Evolutionary conservation across 371 early-diverging fungal genomes (phyloP).

Genomic region (Haplosporangium sp.): DNA sequence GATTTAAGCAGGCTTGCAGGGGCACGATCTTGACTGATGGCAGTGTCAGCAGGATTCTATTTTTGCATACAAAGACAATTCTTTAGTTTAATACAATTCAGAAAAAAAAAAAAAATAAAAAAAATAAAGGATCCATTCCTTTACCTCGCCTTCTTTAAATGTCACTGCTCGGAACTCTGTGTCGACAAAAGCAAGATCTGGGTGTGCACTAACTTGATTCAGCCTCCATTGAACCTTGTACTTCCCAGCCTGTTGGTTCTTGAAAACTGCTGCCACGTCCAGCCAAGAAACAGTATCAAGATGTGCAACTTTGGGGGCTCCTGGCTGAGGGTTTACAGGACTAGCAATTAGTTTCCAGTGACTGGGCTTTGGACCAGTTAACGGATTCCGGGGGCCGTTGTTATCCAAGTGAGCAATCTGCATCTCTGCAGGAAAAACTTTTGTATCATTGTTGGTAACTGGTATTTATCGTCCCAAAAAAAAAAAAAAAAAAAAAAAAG

Average conservation of each 20-base stretch:
- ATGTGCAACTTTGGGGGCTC: constrained; percentile 14
- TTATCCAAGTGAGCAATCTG: constrained; percentile 15
- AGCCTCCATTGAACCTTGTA: constrained; percentile 26
- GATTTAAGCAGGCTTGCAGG: constrained; percentile 13
- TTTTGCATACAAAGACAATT: neutral
- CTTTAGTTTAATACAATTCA: neutral
- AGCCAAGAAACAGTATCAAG: constrained; percentile 21
- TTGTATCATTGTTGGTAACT: neutral
- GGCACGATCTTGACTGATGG: neutral
- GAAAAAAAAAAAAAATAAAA: neutral
- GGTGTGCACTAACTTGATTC: neutral
- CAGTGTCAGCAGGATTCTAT: constrained; percentile 5
- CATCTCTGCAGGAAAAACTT: constrained; percentile 15
- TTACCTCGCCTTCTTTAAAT: constrained; percentile 17
- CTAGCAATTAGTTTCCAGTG: constrained; percentile 12
- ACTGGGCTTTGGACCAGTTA: no score
- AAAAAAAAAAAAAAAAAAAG: no score
- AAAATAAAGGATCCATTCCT: neutral
- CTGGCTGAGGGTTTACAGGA: constrained; percentile 4
- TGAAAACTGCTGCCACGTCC: constrained; percentile 15
- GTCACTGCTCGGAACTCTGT: constrained; percentile 20
- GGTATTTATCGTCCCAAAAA: no score
- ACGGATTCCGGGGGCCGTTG: neutral
- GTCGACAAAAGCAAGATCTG: constrained; percentile 10
- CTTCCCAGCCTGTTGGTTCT: neutral